Conservation (phyloP, 495 filamentous ascomycete species). For the Tetracladium setigerum region DNA sequence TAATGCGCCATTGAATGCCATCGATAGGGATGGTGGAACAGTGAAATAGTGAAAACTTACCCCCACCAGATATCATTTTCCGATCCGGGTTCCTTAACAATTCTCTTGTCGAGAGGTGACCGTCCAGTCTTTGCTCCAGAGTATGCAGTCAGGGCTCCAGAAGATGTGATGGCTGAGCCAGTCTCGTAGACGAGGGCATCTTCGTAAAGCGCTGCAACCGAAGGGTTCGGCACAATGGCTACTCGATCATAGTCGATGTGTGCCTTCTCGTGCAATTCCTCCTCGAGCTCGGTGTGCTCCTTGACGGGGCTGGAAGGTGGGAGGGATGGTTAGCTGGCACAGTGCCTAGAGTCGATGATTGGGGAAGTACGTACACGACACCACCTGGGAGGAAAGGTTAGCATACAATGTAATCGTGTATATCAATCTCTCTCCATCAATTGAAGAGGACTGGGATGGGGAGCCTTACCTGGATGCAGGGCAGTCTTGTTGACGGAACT, state of each 20-base stretch:
- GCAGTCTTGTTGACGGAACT: constrained; percentile 80
- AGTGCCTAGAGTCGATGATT: constrained; percentile 15
- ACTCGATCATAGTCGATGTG: constrained; percentile 99
- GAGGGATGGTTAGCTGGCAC: constrained; percentile 1
- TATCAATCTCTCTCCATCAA: not conserved
- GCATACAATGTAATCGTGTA: not conserved
- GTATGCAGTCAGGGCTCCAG: constrained; percentile 91
- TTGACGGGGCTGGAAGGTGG: constrained; percentile 54
- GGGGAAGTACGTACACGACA: constrained; percentile 63
- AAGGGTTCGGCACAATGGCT: constrained; percentile 58
- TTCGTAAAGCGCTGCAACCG: constrained; percentile 90
- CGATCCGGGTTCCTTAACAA: constrained; percentile 86
- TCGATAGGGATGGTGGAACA: not conserved
- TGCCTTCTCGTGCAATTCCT: constrained; percentile 95
- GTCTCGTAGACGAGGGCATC: constrained; percentile 99
- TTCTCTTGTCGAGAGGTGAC: constrained; percentile 92
- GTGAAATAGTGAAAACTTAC: constrained; percentile 2
- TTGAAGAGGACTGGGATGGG: not conserved
- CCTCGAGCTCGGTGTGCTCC: constrained; percentile 93
- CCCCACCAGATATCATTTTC: constrained; percentile 95
- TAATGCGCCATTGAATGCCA: no score
- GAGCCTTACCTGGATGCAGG: constrained; percentile 32
- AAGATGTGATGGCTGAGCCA: constrained; percentile 92
- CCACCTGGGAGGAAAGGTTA: constrained; percentile 62
- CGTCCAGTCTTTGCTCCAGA: constrained; percentile 97